Conservation (phyloP, 306 rosid species). For the Dryas drummondii region DNA sequence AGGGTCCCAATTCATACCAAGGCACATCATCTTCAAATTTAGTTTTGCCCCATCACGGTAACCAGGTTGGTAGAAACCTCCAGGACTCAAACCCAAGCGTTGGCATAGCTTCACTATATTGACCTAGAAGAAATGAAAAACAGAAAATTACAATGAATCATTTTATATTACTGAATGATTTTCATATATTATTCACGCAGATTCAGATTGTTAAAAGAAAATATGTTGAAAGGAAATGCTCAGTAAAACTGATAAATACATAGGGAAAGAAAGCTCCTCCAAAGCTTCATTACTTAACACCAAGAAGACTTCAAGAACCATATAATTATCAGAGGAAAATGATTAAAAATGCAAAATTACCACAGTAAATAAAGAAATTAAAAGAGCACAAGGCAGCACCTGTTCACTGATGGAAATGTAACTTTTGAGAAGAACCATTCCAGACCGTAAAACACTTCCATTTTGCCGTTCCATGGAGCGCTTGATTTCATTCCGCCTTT, state of each 20-base stretch:
- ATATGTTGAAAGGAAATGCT: background rate
- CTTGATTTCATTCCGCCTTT: conserved; percentile 40
- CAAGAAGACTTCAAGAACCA: background rate
- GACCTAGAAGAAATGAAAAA: conserved; percentile 19
- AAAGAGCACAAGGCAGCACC: conserved; percentile 30
- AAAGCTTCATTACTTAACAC: background rate
- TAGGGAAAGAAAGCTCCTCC: background rate
- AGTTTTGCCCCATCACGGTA: conserved; percentile 52
- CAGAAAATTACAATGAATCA: background rate
- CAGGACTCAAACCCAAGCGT: conserved; percentile 51
- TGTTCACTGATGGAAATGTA: conserved; percentile 47
- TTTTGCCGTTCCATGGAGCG: conserved; percentile 13
- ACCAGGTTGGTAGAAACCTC: conserved; percentile 90
- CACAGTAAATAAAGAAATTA: background rate
- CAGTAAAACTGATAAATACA: background rate
- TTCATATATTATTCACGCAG: background rate
- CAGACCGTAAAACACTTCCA: conserved; percentile 33
- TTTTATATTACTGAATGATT: background rate
- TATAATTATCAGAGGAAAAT: background rate
- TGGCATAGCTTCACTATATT: conserved; percentile 53
- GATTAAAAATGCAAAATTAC: background rate
- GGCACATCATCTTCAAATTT: conserved; percentile 83
- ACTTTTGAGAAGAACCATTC: conserved; percentile 60
- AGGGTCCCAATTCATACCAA: conserved; percentile 90
- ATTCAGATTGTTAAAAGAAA: background rate